Base-by-base conservation (phyloP, 2,329 filamentous ascomycete species). In the Diaporthe aspalathi region DNA sequence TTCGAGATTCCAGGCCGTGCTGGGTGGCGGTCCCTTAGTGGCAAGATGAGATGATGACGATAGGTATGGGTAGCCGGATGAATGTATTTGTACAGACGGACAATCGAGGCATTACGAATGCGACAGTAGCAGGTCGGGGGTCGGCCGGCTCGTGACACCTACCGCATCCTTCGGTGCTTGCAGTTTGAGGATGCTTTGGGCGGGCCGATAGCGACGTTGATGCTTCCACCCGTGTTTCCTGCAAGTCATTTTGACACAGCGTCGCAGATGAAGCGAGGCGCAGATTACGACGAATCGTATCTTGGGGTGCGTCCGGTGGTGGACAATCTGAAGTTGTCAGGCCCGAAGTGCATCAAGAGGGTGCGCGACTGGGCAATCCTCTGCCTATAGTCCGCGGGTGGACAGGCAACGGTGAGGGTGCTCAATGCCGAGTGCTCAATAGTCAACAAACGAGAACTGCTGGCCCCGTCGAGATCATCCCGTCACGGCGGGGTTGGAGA, bases 91-190 rank as follows among this genome's bases (percentile, higher is more conserved):
- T 35, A 63, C 43, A 38, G 66, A 16, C 27, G 60, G 29, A 35
- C 32, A 35, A 35, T 32, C 40, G 52, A 56, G 40, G 68, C 60
- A 56, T 49, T 35, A 40, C 68, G 22, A 29, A 54, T 47, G 60
- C 49, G 27, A 54, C 62, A 53, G 60, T 67, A 63, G 49, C 38
- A 49, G 52, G 40, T 43, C 38, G 43, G 52, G 54, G 53, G 27
- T 50, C 50, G 47, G 22, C 56, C 67, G 60, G 40, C 50, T 70
- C 29, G 67, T 72, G 47, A 67, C 57, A 67, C 60, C 60, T 70
- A 60, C 60, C 67, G 52, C 54, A 71, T 60, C 50, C 24, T 60
- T 47, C 11, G 56, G 67, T 52, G 43, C 32, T 27, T 69, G 32
- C 24, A 53, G 17, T 60, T 38, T 47, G 47, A 47, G 53, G 27